Evolutionary conservation across 768 basidiomycete genomes (phyloP), one percentile per base, ranked within the genome.

Genomic region (Amanita inopinata): DNA sequence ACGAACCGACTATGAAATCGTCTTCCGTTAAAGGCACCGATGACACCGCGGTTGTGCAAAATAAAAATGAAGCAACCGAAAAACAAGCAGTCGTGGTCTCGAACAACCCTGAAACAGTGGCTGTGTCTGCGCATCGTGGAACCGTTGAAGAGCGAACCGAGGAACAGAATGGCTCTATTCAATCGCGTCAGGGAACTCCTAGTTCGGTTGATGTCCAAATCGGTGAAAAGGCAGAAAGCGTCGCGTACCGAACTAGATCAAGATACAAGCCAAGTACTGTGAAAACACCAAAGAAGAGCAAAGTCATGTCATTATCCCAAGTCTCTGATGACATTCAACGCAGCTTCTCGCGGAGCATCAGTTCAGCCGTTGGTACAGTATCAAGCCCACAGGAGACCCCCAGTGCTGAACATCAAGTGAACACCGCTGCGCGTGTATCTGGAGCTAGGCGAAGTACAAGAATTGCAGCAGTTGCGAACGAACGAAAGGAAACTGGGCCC

Each of bases 111-210:
- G n/a, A n/a, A n/a, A n/a, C n/a, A n/a, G n/a, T n/a, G n/a, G n/a
- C n/a, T n/a, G n/a, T n/a, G n/a, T n/a, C n/a, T n/a, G n/a, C n/a
- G n/a, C n/a, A n/a, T n/a, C n/a, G n/a, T n/a, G n/a, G n/a, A n/a
- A n/a, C n/a, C n/a, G n/a, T n/a, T n/a, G n/a, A n/a, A 28, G 30
- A 23, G 23, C n/a, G 28, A 32, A 27, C 30, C 28, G 36, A 43
- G 23, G 37, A 38, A 6, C 12, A 39, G 40, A 22, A 45, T 23
- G 73, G 75, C 47, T 68, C 71, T 5, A 73, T 73, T 40, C 67
- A n/a, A n/a, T n/a, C n/a, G n/a, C n/a, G n/a, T n/a, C n/a, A n/a
- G n/a, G n/a, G n/a, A n/a, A n/a, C n/a, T n/a, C n/a, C n/a, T n/a
- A n/a, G n/a, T n/a, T n/a, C n/a, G n/a, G n/a, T n/a, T n/a, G n/a